Evolutionary conservation across 768 basidiomycete species (phyloP), one percentile per base, ranked within the genome.

Genomic region (Chalciporus sphaerocephalus): DNA sequence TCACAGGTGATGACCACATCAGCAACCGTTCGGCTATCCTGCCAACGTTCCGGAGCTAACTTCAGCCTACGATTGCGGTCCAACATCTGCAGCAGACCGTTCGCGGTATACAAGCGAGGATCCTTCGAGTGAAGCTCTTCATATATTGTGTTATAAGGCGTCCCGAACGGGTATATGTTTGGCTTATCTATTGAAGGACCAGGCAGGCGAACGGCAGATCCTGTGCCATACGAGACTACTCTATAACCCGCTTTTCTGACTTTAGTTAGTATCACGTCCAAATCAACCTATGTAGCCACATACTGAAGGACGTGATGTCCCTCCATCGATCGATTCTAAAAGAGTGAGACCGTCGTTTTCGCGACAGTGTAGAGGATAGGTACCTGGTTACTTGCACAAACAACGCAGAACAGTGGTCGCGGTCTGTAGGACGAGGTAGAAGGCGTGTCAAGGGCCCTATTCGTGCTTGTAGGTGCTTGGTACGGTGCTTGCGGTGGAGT

Each of bases 1-100:
- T 98, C 96, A 65, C 96, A 99, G 5, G 96, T 99, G 59, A 99
- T 93, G 17, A 99, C 96, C 17, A 99, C 76, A 62, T 99, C 96
- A n/a, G 90, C 91, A 8, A 95, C 77, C 1, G 79, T 81, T 60
- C 72, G 86, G 44, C 78, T 88, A 36, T 98, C 94, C 57, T 98
- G 95, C 94, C 94, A 99, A 51, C 94, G 80, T 65, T 99, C 95
- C 36, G 96, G 96, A 7, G 94, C 94, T 9, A 74, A 65, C 64
- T 99, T 99, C 47, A 98, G 80, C 50, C 81, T 80, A 44, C 96
- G 72, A 69, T 99, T 99, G 28, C 96, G 82, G 64, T 99, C 96
- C 21, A 99, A 71, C 96, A 99, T 99, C 48, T 86, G 87, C 35
- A 99, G 69, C 18, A 98, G 74, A 5, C 96, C 96, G 65, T 98